A percentile compares a stretch with the other conserved stretches of the same genome.
These are phyloP conservation scores for Baorangia bicolor DNA, from an alignment of 768 basidiomycete genomes.

Conservation along the genomic window DNA sequence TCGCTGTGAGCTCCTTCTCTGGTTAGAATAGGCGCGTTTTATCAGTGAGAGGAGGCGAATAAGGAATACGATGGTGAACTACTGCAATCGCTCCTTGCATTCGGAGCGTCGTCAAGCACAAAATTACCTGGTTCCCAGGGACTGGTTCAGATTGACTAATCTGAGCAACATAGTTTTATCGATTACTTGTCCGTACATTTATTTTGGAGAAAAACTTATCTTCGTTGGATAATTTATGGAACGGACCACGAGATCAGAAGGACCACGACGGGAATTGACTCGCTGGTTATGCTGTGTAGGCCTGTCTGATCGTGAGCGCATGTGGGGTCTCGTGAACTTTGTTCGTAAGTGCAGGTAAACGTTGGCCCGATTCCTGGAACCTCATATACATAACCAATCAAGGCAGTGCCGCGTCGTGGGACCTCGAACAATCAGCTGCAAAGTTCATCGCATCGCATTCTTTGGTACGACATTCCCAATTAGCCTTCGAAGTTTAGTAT, in stretches of 20 bases:
- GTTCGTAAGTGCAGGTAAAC: neutral
- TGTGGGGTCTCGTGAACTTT: neutral
- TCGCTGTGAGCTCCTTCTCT: slow-evolving; percentile 1
- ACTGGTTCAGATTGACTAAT: neutral
- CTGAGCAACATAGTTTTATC: neutral
- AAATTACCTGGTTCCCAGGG: neutral
- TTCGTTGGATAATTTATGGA: neutral
- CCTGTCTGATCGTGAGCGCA: neutral
- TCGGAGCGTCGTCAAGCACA: neutral
- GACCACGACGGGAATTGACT: neutral
- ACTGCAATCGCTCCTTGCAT: neutral
- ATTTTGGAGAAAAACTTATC: neutral
- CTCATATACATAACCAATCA: neutral
- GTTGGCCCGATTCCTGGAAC: neutral
- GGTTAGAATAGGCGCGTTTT: slow-evolving; percentile 1
- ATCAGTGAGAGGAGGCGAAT: neutral
- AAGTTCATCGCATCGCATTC: neutral
- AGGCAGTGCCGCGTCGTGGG: slow-evolving; percentile 20
- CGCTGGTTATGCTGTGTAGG: neutral
- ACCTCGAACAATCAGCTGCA: neutral
- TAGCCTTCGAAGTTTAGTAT: slow-evolving; percentile 9
- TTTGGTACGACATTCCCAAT: neutral
- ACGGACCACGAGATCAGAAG: neutral
- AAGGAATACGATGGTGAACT: neutral
- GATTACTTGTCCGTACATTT: neutral